These are phyloP conservation scores for Thermothielavioides terrestris DNA, from an alignment of 495 filamentous ascomycete genomes.

Conservation along the genomic window DNA sequence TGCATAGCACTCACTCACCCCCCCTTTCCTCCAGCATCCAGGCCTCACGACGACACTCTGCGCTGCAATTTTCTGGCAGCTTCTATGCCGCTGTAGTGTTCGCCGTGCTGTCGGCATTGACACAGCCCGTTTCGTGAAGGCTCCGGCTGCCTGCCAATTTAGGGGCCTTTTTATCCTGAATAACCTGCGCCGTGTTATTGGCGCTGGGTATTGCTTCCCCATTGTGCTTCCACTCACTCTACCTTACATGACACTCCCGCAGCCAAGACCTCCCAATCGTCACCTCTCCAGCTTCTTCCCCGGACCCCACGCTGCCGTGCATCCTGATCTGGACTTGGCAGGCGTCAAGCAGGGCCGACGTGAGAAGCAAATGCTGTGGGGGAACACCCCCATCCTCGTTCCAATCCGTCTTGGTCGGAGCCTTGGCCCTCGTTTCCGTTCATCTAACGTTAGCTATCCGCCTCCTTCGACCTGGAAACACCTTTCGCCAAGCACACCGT, in stretches of 20 bases:
- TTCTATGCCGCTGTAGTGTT: too few relatives aligned
- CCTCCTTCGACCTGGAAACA: neutral
- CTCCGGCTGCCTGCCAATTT: neutral
- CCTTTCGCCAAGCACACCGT: neutral
- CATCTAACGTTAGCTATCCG: neutral
- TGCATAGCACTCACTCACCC: too few relatives aligned
- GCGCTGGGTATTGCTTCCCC: neutral
- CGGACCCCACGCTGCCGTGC: neutral
- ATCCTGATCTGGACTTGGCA: neutral
- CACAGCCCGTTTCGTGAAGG: neutral
- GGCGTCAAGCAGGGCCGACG: neutral
- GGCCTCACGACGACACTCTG: neutral
- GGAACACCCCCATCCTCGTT: neutral
- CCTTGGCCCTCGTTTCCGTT: neutral
- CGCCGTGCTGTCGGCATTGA: too few relatives aligned
- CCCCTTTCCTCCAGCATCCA: neutral
- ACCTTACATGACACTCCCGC: neutral
- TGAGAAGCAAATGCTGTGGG: neutral
- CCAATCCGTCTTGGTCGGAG: neutral
- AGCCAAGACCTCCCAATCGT: neutral
- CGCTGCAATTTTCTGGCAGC: neutral
- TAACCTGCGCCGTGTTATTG: constrained; percentile 1
- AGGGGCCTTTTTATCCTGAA: neutral
- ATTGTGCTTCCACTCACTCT: neutral
- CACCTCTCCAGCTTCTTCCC: neutral